phyloP scores from a whole-genome alignment of 371 early-diverging fungal species.

The Dipsacomyces acuminosporus region DNA sequence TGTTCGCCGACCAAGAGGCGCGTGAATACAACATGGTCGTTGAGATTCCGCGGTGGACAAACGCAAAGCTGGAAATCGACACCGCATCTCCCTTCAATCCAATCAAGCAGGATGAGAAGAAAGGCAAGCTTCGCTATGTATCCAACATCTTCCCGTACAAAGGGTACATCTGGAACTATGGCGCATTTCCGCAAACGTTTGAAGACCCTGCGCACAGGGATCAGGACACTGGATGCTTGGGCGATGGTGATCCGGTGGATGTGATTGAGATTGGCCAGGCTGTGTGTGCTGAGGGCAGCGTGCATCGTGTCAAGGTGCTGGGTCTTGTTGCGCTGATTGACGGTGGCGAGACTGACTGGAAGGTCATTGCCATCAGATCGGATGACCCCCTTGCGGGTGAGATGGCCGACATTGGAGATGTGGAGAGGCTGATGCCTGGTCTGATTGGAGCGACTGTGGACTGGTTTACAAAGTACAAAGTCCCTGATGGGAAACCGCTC shows the following conservation, averaged over 20 bases:
- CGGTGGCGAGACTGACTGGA: constrained; percentile 99
- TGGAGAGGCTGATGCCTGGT: constrained; percentile 88
- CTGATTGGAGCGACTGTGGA: constrained; percentile 88
- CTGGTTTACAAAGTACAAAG: constrained; percentile 99
- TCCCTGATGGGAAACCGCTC: constrained; percentile 97
- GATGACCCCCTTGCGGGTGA: constrained; percentile 86
- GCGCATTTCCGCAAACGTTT: constrained; percentile 97
- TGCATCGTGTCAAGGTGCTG: constrained; percentile 95
- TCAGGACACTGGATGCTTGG: constrained; percentile 78
- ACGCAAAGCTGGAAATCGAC: constrained; percentile 98
- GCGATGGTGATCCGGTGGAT: constrained; percentile 98
- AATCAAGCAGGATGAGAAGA: constrained; percentile 97
- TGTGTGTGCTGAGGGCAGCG: constrained; percentile 80
- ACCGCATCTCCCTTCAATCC: constrained; percentile 85
- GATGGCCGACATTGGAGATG: constrained; percentile 89
- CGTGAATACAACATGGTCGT: constrained; percentile 88
- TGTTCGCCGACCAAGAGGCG: constrained; percentile 62
- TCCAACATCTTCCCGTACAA: constrained; percentile 98
- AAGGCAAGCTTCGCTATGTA: constrained; percentile 94
- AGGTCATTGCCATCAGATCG: constrained; percentile 90
- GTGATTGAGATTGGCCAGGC: constrained; percentile 93
- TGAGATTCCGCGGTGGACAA: constrained; percentile 99
- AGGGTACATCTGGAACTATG: constrained; percentile 99
- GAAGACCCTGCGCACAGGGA: constrained; percentile 87
- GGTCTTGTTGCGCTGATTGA: constrained; percentile 96